Evolutionary conservation across 1,284 basidiomycete species (phyloP).

Genomic region (Singerocomus inundabilis): DNA sequence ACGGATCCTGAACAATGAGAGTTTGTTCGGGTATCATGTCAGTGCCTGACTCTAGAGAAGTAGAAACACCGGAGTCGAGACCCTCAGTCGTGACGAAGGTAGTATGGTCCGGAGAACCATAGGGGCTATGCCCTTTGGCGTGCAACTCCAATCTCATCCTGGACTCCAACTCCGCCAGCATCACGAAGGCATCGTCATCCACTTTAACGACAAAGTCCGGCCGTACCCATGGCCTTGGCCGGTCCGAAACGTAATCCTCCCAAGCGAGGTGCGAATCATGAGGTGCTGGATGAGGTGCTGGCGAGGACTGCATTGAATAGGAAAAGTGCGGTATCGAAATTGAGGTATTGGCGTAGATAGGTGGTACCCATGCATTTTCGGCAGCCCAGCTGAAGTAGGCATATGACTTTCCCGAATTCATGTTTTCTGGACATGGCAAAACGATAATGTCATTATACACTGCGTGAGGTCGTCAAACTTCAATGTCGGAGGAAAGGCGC

Average conservation of each 20-base stretch:
- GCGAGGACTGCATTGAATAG: slow-evolving; percentile 55
- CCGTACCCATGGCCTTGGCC: slow-evolving; percentile 62
- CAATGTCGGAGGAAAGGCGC: neutral
- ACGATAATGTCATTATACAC: slow-evolving; percentile 90
- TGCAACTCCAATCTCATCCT: slow-evolving; percentile 76
- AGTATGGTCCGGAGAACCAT: slow-evolving; percentile 14
- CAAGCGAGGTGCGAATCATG: slow-evolving; percentile 64
- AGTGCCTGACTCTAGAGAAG: neutral
- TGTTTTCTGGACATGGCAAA: slow-evolving; percentile 84
- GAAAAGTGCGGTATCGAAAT: slow-evolving; percentile 49
- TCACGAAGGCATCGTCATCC: slow-evolving; percentile 93
- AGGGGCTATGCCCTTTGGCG: slow-evolving; percentile 35
- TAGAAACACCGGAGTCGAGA: neutral
- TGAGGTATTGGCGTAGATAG: slow-evolving; percentile 51
- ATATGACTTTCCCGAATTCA: slow-evolving; percentile 88
- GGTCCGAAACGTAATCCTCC: slow-evolving; percentile 45
- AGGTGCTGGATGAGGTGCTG: slow-evolving; percentile 56
- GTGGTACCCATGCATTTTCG: slow-evolving; percentile 89
- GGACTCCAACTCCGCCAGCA: slow-evolving; percentile 89
- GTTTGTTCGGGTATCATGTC: slow-evolving; percentile 4
- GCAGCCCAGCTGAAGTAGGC: slow-evolving; percentile 89
- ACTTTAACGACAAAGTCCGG: slow-evolving; percentile 91
- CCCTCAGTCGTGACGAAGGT: slow-evolving; percentile 7
- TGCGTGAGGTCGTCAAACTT: slow-evolving; percentile 28
- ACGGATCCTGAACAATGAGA: slow-evolving; percentile 50